Percentiles rank a stretch among this genome's conserved stretches.
These are phyloP conservation scores for Aspergillus sp. DNA, from an alignment of 2,329 filamentous ascomycete genomes.

Conservation along the genomic window DNA sequence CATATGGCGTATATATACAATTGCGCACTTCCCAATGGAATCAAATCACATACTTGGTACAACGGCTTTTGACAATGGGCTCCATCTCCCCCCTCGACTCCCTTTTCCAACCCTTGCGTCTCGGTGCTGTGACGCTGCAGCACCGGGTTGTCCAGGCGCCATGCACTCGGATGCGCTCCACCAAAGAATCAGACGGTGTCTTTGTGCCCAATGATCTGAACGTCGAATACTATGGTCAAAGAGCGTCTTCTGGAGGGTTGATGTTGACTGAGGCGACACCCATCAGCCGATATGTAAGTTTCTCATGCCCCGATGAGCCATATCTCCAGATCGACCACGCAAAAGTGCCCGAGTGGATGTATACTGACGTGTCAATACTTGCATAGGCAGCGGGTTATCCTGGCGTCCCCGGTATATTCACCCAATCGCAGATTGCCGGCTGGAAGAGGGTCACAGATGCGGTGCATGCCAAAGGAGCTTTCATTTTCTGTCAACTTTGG, in stretches of 20 bases:
- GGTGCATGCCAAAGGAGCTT: slow-evolving; percentile 31
- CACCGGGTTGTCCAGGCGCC: slow-evolving; percentile 29
- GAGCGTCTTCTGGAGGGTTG: slow-evolving; percentile 32
- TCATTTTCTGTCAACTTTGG: slow-evolving; percentile 37
- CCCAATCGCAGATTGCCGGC: slow-evolving; percentile 26
- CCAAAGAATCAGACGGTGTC: slow-evolving; percentile 28
- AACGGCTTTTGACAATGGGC: slow-evolving; percentile 17
- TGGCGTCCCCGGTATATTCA: slow-evolving; percentile 31
- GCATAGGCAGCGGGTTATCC: slow-evolving; percentile 28
- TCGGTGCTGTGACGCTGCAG: slow-evolving; percentile 23
- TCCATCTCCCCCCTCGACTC: slow-evolving; percentile 21
- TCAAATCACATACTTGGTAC: too few relatives aligned
- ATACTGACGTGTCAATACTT: background rate
- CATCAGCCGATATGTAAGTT: slow-evolving; percentile 25
- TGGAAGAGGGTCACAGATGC: slow-evolving; percentile 35
- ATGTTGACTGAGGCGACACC: slow-evolving; percentile 35
- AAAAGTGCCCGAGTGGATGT: background rate
- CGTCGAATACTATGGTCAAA: slow-evolving; percentile 32
- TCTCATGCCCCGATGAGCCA: background rate
- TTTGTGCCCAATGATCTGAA: slow-evolving; percentile 29
- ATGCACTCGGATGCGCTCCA: slow-evolving; percentile 27
- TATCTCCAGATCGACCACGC: background rate
- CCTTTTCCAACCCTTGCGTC: slow-evolving; percentile 36
- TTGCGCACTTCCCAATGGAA: too few relatives aligned
- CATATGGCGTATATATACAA: too few relatives aligned